Base-by-base conservation (phyloP, 257 asterid species). In the Dorcoceras hygrometricum region DNA sequence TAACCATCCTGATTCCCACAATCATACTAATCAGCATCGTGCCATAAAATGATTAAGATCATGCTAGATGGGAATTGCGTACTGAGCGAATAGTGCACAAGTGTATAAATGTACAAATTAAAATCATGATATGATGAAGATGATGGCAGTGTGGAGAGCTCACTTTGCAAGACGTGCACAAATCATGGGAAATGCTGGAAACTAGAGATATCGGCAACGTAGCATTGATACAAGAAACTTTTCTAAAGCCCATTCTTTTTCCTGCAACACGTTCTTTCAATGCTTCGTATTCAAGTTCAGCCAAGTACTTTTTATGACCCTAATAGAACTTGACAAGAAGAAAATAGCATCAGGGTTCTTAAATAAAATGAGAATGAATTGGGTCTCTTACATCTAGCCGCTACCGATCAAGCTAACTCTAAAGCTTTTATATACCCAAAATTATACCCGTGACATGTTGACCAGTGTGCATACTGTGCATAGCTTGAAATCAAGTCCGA, bases 171-270 rank as follows among this genome's bases (percentile, higher is more conserved):
- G 85, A 78, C 76, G 78, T 75, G 75, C 89, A 77, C 69, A 90
- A 81, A 27, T 88, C 97, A 50, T 76, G 76, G 8, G 88, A 84
- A 65, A 73, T 68, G 61, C 61, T 68, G 23, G 71, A 59, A 51
- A 90, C 70, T 75, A 63, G 68, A 24, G 96, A 90, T 23, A 77
- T 57, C 2, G 96, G 97, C 59, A 93, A 34, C 20, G 95, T 87
- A 25, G 95, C 97, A 73, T 89, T 90, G 76, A 93, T 81, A 89
- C 99, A 93, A 65, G 96, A 80, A 81, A 93, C 97, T 80, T 70
- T 85, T 66, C 78, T 81, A 68, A 86, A 90, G 69, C 90, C 96
- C 73, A 67, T 63, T 60, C 85, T 80, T 77, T 63, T 75, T 70
- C 97, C 99, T 2, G 94, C 81, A 59, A 86, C 75, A 14, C 99